A percentile compares a stretch with the other conserved stretches of the same genome.
phyloP scores from a whole-genome alignment of 2,329 filamentous ascomycete species.

The Teratosphaeria viscida region DNA sequence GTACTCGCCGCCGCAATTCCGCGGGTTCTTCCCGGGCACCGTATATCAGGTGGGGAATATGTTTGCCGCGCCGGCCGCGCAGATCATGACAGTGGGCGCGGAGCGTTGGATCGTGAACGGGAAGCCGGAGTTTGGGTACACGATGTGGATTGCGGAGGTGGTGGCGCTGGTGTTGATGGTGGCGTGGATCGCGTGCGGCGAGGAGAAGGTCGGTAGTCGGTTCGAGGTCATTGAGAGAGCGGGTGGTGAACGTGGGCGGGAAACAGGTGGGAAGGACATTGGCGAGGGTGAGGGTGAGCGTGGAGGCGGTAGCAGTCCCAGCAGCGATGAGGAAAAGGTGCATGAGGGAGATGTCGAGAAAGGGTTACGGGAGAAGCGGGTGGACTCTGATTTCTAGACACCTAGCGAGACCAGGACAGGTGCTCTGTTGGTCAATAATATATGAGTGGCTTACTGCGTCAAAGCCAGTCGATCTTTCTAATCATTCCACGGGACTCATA shows the following conservation, averaged over 20 bases:
- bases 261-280: background rate
- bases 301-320: background rate
- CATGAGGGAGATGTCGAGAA: background rate
- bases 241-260: background rate
- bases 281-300: background rate
- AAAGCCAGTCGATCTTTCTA: too few relatives aligned
- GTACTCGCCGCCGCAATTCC: constrained; percentile 58
- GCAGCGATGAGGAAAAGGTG: background rate
- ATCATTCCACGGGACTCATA: too few relatives aligned
- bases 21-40: constrained; percentile 58
- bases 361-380: background rate
- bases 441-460: too few relatives aligned
- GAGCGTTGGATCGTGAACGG: background rate
- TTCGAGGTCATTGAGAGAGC: background rate
- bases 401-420: background rate
- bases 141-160: background rate
- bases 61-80: constrained; percentile 60
- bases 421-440: background rate
- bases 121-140: background rate
- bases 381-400: background rate
- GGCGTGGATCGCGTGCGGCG: background rate
- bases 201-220: background rate
- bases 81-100: constrained; percentile 51
- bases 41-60: constrained; percentile 69
- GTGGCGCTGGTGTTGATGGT: background rate